phyloP scores from a whole-genome alignment of 441 rosid genomes.

The Erodium moschatum region DNA sequence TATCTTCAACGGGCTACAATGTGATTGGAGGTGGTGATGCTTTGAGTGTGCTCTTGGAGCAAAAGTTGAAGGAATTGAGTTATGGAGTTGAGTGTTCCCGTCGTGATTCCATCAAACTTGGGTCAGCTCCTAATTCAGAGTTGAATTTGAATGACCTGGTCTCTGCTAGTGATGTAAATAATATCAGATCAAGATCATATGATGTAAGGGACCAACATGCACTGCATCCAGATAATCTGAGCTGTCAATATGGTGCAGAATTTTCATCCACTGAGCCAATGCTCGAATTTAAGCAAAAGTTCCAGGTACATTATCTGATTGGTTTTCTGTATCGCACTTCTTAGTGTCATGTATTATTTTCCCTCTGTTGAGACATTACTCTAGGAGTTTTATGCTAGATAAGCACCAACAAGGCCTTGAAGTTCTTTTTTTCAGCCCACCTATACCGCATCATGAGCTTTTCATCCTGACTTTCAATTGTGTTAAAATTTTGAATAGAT shows the following conservation, averaged over 20 bases:
- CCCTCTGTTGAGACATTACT: not conserved
- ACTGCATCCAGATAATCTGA: constrained; percentile 18
- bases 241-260: constrained; percentile 18
- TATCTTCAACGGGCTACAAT: constrained; percentile 51
- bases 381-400: too few species aligned
- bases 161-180: constrained; percentile 19
- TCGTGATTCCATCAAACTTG: constrained; percentile 31
- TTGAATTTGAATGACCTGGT: constrained; percentile 24
- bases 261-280: constrained; percentile 19
- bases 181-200: constrained; percentile 17
- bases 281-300: constrained; percentile 28
- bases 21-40: constrained; percentile 75
- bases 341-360: not conserved
- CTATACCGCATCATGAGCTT: too few species aligned
- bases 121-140: constrained; percentile 34
- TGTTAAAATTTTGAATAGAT: too few species aligned
- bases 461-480: too few species aligned
- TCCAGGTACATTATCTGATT: constrained; percentile 40
- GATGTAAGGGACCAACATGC: constrained; percentile 15
- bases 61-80: constrained; percentile 67
- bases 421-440: not conserved
- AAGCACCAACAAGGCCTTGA: too few species aligned
- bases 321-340: not conserved
- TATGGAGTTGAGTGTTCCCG: constrained; percentile 48
- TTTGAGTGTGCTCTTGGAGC: constrained; percentile 70